Conservation (phyloP, 192 early-diverging fungal genomes). For the Podila minutissima region DNA sequence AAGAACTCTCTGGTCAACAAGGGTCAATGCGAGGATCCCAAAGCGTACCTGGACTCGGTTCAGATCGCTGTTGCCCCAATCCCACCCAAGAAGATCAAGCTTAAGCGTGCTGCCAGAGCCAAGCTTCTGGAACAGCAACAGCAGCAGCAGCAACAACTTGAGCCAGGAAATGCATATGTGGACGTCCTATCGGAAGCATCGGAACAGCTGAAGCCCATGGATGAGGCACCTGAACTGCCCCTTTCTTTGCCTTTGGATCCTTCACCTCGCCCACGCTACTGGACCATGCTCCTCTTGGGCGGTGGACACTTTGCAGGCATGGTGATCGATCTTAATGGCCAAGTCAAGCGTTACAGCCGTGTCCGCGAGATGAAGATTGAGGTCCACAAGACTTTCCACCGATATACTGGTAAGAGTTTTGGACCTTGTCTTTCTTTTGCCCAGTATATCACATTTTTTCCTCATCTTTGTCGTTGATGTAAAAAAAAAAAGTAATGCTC, state of each 20-base stretch:
- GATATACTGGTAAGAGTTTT: conserved; percentile 80
- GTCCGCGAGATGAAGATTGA: conserved; percentile 53
- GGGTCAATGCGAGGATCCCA: neutral
- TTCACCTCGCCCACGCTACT: conserved; percentile 42
- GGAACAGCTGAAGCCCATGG: neutral
- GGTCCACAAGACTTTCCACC: conserved; percentile 91
- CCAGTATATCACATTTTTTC: neutral
- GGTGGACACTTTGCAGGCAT: conserved; percentile 92
- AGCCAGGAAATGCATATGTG: neutral
- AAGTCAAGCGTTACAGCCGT: conserved; percentile 10
- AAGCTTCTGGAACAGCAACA: conserved; percentile 4
- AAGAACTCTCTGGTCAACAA: conserved; percentile 20
- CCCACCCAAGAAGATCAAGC: conserved; percentile 5
- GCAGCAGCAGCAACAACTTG: neutral
- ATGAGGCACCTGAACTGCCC: neutral
- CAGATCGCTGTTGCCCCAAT: neutral
- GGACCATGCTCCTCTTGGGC: conserved; percentile 80
- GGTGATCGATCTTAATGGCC: conserved; percentile 72
- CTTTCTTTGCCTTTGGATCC: neutral
- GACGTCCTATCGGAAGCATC: neutral
- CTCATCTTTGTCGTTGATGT: neutral
- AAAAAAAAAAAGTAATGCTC: neutral
- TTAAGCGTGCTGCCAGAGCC: conserved; percentile 13
- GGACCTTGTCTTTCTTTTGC: neutral
- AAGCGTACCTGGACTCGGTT: neutral